phyloP scores from a whole-genome alignment of 176 grass and related monocot species.

The Typha latifolia region DNA sequence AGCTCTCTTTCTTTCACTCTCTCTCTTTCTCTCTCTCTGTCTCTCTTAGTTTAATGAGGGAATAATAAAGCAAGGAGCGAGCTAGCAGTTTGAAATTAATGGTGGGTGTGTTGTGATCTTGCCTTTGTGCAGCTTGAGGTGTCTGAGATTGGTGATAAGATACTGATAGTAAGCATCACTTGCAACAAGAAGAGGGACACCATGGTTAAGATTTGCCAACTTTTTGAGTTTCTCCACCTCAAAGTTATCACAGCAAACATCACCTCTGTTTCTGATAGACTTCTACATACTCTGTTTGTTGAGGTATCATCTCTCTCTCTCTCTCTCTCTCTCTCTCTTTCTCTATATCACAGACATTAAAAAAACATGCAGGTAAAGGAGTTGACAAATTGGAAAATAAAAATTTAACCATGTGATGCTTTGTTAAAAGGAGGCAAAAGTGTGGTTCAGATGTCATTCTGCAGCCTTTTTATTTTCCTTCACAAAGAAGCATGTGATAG shows the following conservation, averaged over 20 bases:
- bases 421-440: neutral
- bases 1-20: neutral
- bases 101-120: neutral
- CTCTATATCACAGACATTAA: neutral
- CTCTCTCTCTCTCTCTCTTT: neutral
- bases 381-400: neutral
- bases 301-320: constrained; percentile 28
- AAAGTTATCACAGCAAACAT: constrained; percentile 38
- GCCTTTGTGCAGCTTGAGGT: constrained; percentile 33
- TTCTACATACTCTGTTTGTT: constrained; percentile 39
- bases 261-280: constrained; percentile 28
- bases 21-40: neutral
- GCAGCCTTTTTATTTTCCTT: neutral
- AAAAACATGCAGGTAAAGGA: neutral
- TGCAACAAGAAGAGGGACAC: constrained; percentile 36
- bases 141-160: constrained; percentile 20
- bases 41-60: neutral
- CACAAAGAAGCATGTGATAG: too few relatives aligned
- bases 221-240: constrained; percentile 37
- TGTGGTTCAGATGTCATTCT: constrained; percentile 1
- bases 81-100: neutral
- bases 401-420: too few relatives aligned
- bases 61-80: neutral
- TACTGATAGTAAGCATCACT: constrained; percentile 32
- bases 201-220: constrained; percentile 40